Evolutionary conservation across 2,329 filamentous ascomycete species (phyloP).

Genomic region (Ascochyta clinopodiicola): DNA sequence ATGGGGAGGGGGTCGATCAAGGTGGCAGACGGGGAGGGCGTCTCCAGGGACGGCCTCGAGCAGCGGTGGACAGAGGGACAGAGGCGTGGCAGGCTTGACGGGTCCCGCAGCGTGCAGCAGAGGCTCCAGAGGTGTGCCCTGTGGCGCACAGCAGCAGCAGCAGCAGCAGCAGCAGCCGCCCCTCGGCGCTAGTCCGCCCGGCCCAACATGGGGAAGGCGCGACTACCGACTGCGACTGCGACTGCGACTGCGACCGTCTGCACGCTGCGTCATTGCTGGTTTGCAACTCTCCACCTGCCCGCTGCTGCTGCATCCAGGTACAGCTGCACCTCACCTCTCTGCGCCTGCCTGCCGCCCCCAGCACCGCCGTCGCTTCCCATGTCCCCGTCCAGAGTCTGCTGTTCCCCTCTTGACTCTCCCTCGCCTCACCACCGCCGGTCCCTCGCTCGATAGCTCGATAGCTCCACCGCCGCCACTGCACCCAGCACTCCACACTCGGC

Average conservation of each 20-base stretch:
- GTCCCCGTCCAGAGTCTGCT: conserved; percentile 17
- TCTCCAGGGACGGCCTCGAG: not conserved
- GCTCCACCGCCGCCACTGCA: not conserved
- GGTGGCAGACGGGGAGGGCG: not conserved
- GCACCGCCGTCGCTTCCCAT: conserved; percentile 15
- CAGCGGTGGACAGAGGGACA: not conserved
- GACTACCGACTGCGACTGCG: not conserved
- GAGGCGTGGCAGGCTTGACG: conserved; percentile 9
- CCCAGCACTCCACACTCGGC: too few species aligned
- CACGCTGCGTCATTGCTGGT: conserved; percentile 23
- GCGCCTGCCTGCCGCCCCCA: not conserved
- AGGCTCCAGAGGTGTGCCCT: conserved; percentile 1
- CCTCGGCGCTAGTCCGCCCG: conserved; percentile 26
- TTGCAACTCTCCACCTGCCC: not conserved
- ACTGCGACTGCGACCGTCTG: too few species aligned
- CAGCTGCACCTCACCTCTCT: not conserved
- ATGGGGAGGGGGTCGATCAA: conserved; percentile 14
- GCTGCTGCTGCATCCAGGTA: too few species aligned
- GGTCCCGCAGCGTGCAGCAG: conserved; percentile 3
- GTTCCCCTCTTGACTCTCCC: conserved; percentile 13
- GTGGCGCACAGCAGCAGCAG: conserved; percentile 3
- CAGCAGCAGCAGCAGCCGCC: not conserved
- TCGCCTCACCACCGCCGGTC: conserved; percentile 1
- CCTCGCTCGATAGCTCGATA: not conserved
- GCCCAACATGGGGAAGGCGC: conserved; percentile 11